Evolutionary conservation across 805 yeast genomes (phyloP), one percentile per base, ranked within the genome.

Genomic region (Osmozyma mogii): DNA sequence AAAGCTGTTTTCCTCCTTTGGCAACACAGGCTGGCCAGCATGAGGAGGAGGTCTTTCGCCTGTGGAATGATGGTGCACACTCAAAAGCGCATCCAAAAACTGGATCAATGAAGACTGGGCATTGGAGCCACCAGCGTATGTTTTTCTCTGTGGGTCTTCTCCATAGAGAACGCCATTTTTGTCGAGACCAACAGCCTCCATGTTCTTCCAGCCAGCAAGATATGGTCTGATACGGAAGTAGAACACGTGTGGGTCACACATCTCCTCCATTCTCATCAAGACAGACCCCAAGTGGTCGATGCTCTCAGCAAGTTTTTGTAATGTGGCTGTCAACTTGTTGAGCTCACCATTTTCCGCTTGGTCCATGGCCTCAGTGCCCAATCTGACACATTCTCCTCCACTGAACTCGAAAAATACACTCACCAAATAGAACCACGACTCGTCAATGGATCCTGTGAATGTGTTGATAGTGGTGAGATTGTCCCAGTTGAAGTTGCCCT

Each of bases 231-330:
- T 70, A 36, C 89, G 71, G 61, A 71, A 83, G 55, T 84, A 88
- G 52, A 89, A 88, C 4, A 82, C 78, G 50, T 85, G 94, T 3
- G 97, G 96, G 49, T 87, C 95, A 54, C 96, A 84, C 81, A 81
- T 81, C 42, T 88, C 95, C 47, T 83, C 87, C 92, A 88, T 82
- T 43, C 72, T 69, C 72, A 78, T 73, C 42, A 89, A 58, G 2
- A 83, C 69, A 3, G 79, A 64, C 9, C 87, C 92, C 41, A 89
- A 60, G 35, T 65, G 60, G 49, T 84, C 94, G 30, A 88, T 79
- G 22, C 70, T 57, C 50, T 79, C 83, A 2, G 95, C 95, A 31
- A 88, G 55, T 21, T 47, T 52, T 48, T 83, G 83, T 29, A 88
- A 58, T 25, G 65, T 52, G 20, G 41, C 48, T 6, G 63, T 59